Evolutionary conservation across 2,329 filamentous ascomycete genomes (phyloP).

Genomic region (Colletotrichum coccodes): DNA sequence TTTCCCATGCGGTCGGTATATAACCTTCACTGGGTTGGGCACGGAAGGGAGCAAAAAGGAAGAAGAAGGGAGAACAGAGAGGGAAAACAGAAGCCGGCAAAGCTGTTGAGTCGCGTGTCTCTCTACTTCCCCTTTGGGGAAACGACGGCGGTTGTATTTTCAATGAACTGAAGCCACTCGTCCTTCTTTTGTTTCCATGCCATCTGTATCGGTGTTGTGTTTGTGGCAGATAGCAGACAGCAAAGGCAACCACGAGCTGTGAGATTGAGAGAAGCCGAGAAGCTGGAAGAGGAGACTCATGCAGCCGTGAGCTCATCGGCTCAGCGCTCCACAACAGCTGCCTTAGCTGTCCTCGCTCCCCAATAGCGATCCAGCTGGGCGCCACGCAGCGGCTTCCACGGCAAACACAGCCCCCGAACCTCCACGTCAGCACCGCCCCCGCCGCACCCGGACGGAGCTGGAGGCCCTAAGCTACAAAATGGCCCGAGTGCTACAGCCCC

Average conservation of each 20-base stretch:
- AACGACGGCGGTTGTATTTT: background rate
- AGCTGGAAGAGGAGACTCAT: background rate
- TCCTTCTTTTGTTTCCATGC: too few species aligned
- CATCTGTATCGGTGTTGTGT: background rate
- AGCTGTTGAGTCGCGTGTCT: background rate
- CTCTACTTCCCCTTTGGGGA: background rate
- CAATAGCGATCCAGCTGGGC: constrained; percentile 20
- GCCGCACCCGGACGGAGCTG: constrained; percentile 1
- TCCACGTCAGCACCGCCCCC: constrained; percentile 20
- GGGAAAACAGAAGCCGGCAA: background rate
- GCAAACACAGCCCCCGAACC: constrained; percentile 21
- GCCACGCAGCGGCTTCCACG: constrained; percentile 20
- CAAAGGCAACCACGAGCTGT: background rate
- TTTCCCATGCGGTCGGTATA: background rate
- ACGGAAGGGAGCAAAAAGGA: background rate
- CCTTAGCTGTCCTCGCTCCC: background rate
- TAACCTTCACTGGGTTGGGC: background rate
- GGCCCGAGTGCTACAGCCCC: background rate
- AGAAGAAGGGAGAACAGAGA: background rate
- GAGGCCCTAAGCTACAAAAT: constrained; percentile 1
- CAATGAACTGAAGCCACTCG: background rate
- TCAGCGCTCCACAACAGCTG: constrained; percentile 23
- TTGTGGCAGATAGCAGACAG: background rate
- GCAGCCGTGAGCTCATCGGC: background rate
- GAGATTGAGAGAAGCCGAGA: background rate